A percentile compares a stretch with the other conserved stretches of the same genome.
Conservation (phyloP, 2,329 filamentous ascomycete species). For the Amauroascus niger region DNA sequence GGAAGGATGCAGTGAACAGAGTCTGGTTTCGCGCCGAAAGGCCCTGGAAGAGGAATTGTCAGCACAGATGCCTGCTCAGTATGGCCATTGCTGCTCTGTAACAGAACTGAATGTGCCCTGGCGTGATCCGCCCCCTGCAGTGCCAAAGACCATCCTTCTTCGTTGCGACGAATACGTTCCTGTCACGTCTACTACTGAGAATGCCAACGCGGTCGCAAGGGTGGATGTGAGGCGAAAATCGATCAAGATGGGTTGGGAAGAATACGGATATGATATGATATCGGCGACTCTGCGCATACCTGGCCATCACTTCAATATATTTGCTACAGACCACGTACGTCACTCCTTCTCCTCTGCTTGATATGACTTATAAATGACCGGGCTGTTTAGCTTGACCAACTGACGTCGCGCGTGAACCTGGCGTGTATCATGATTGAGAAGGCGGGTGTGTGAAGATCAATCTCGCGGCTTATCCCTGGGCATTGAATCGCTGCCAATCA, state of each 20-base stretch:
- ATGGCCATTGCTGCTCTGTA: not conserved
- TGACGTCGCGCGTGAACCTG: slow-evolving; percentile 15
- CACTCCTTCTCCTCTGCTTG: not conserved
- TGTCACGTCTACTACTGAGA: slow-evolving; percentile 6
- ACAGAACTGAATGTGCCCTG: slow-evolving; percentile 5
- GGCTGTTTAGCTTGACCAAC: slow-evolving; percentile 16
- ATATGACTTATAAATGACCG: not conserved
- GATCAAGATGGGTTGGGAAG: slow-evolving; percentile 18
- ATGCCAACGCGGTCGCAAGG: slow-evolving; percentile 11
- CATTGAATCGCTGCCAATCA: too few species aligned
- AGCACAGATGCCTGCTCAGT: slow-evolving; percentile 6
- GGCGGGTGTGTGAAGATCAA: too few species aligned
- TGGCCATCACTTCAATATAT: slow-evolving; percentile 20
- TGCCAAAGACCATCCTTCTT: slow-evolving; percentile 16
- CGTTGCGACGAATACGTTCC: slow-evolving; percentile 18
- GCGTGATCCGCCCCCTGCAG: not conserved
- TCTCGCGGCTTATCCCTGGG: too few species aligned
- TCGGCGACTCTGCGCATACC: slow-evolving; percentile 16
- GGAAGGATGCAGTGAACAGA: slow-evolving; percentile 12
- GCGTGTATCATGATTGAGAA: slow-evolving; percentile 17
- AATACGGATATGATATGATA: slow-evolving; percentile 17
- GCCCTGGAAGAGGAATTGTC: slow-evolving; percentile 12
- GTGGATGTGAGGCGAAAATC: slow-evolving; percentile 17
- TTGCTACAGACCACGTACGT: slow-evolving; percentile 17
- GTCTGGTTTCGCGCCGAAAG: slow-evolving; percentile 2